Base-by-base conservation (phyloP, 192 early-diverging fungal genomes). In the Podila horticola region DNA sequence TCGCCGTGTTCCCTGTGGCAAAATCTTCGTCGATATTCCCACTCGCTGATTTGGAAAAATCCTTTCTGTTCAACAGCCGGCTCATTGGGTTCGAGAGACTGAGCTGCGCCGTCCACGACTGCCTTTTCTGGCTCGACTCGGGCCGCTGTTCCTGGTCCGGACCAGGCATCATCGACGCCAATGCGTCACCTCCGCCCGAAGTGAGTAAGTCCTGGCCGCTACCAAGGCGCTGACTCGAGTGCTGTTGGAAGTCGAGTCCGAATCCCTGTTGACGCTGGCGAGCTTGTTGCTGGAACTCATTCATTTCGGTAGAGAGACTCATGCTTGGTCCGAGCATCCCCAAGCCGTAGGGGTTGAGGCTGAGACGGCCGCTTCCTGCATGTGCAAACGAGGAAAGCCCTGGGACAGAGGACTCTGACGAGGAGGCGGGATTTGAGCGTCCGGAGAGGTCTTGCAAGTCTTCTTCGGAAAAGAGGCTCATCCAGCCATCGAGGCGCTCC, bases 401-500 rank as follows among this genome's bases (percentile, higher is more conserved):
- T 55, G 52, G 9, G 52, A 8, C 20, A 9, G n/a, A 19, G 12
- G n/a, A 5, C 5, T 11, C 52, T 24, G 17, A 0, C 9, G n/a
- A 26, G 3, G 41, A 45, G 15, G 41, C 2, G 15, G 41, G 15
- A 55, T 12, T 7, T 11, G 24, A 24, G 7, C 52, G 2, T 26
- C 52, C 52, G 8, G 52, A 10, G 17, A 55, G 52, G 9, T 26
- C 24, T 19, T 55, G 52, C 9, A 55, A 22, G 51, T 77, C 68
- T 20, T 71, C 63, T 24, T 60, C 57, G 1, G 68, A 62, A 24
- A 77, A 77, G 22, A 77, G 64, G 4, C 10, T 7, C 57, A 64
- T 59, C 74, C 74, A 77, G 3, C 22, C 58, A 11, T 71, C 64
- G 10, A 77, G 58, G 9, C 52, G 12, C 11, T 34, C 20, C 38